Base-by-base conservation (phyloP, 495 filamentous ascomycete species). In the Xylaria flabelliformis region DNA sequence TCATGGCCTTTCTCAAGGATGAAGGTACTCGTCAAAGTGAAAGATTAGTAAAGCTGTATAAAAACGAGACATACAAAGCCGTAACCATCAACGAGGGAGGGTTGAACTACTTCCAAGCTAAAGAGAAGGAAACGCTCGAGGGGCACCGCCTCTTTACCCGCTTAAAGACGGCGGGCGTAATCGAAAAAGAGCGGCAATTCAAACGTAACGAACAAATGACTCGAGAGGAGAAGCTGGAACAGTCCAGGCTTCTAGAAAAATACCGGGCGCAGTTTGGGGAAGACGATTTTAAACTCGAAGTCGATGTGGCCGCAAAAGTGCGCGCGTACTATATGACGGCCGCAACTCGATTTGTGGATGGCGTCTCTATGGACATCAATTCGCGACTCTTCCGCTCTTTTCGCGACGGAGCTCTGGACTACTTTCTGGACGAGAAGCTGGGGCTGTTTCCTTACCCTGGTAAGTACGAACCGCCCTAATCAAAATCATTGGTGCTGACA, bases 251-350 rank as follows among this genome's bases (percentile, higher is more conserved):
- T 13, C 67, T 72, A 19, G 72, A 74, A 8, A 72, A 72, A 32
- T 69, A 80, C 5, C 64, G 79, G 17, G 72, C 69, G 1, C 63
- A 78, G 32, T 72, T 86, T 21, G 78, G 77, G 0, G 74, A 78
- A 6, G 85, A 86, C 71, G 70, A 73, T 7, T 86, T 79, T 59
- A 72, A 80, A 41, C 56, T 69, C 0, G 85, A 87, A 65, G 59
- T 87, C 8, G 73, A 73, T 1, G 80, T 86, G 19, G 81, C 80
- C 0, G 81, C 83, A 1, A 84, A 81, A 39, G 80, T 86, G 8
- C 67, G 84, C 0, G 85, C 80, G 0, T 86, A 87, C 73, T 87
- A 87, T 51, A 71, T 80, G 13, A 83, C 81, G 1, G 83, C 84
- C 0, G 81, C 80, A 1, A 72, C 80, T 24, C 80, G 86, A 3